A percentile compares a stretch with the other conserved stretches of the same genome.
Evolutionary conservation across 2,329 filamentous ascomycete species (phyloP).

Genomic region (Phialophora expanda): DNA sequence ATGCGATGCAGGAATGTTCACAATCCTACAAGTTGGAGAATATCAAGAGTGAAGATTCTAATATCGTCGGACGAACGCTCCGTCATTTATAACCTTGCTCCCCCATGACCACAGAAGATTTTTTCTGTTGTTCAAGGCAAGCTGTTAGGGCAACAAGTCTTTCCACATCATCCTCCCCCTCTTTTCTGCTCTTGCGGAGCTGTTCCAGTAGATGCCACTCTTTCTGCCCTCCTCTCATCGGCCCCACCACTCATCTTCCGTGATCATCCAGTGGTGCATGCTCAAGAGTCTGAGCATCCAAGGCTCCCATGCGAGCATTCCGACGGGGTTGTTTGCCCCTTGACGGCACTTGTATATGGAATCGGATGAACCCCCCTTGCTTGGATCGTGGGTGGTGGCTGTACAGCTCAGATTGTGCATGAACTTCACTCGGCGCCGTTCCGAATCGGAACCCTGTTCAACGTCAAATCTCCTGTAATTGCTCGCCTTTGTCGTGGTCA

Average conservation of each 20-base stretch:
- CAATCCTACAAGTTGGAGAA: background rate
- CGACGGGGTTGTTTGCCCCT: conserved; percentile 9
- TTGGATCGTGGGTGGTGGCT: background rate
- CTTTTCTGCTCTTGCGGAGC: conserved; percentile 28
- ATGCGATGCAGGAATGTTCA: background rate
- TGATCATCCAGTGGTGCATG: conserved; percentile 11
- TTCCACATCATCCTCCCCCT: conserved; percentile 17
- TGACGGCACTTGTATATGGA: conserved; percentile 17
- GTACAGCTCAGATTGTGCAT: conserved; percentile 2
- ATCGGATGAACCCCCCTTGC: background rate
- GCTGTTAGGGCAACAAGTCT: conserved; percentile 6
- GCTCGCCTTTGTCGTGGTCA: conserved; percentile 3
- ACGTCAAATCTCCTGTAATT: background rate
- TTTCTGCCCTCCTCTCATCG: conserved; percentile 10
- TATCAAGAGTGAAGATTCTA: conserved; percentile 15
- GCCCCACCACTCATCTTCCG: conserved; percentile 26
- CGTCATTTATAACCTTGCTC: conserved; percentile 20
- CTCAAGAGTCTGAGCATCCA: conserved; percentile 11
- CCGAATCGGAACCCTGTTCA: conserved; percentile 2
- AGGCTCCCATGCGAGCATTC: conserved; percentile 9
- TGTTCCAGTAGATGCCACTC: conserved; percentile 21
- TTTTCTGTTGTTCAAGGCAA: conserved; percentile 13
- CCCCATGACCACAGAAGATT: conserved; percentile 10
- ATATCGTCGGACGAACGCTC: conserved; percentile 27
- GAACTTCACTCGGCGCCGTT: conserved; percentile 8